Percentiles rank a stretch among this genome's conserved stretches.
These are phyloP conservation scores for Populus tomentosa DNA, from an alignment of 441 rosid genomes.

Conservation along the genomic window DNA sequence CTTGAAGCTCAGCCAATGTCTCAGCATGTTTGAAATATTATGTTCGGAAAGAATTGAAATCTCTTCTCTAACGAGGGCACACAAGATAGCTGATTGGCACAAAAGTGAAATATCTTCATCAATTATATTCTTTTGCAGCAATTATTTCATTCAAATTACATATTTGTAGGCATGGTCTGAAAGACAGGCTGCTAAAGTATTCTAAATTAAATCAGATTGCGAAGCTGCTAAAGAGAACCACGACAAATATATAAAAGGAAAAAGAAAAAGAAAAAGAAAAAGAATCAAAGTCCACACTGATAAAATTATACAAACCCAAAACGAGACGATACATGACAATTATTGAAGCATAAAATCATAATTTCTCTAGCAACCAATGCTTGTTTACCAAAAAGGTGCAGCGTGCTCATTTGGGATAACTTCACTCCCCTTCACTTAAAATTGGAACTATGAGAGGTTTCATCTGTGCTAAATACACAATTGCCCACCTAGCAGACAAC, in stretches of 20 bases:
- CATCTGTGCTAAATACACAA: slow-evolving; percentile 91
- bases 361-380: slow-evolving; percentile 19
- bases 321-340: slow-evolving; percentile 19
- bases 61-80: neutral
- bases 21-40: too few relatives aligned
- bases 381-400: slow-evolving; percentile 18
- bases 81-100: neutral
- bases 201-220: slow-evolving; percentile 14
- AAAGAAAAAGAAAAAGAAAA: neutral
- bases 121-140: neutral
- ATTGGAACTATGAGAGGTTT: slow-evolving; percentile 93
- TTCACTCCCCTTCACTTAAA: slow-evolving; percentile 65
- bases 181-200: slow-evolving; percentile 12
- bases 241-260: neutral
- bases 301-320: slow-evolving; percentile 18
- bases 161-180: slow-evolving; percentile 2
- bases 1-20: too few relatives aligned
- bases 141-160: slow-evolving; percentile 28
- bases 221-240: slow-evolving; percentile 10
- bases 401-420: slow-evolving; percentile 12
- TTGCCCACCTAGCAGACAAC: slow-evolving; percentile 70
- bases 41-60: too few relatives aligned
- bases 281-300: slow-evolving; percentile 18
- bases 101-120: neutral
- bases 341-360: slow-evolving; percentile 7